Conservation (phyloP, 306 rosid genomes). For the Dalbergia cochinchinensis region DNA sequence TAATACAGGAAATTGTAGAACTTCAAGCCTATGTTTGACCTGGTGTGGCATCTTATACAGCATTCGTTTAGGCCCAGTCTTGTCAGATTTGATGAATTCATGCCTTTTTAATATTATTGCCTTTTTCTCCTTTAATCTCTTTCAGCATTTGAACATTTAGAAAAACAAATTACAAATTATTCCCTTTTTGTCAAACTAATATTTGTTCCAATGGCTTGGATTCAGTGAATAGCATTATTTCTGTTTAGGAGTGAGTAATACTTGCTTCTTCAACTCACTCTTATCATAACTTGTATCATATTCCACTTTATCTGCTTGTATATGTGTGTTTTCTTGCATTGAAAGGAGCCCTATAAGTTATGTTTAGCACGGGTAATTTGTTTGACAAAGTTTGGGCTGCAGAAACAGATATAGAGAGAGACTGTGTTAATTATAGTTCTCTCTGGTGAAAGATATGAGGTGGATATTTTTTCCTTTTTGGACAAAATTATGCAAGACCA, state of each 20-base stretch:
- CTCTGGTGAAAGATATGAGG: constrained; percentile 16
- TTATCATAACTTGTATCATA: not conserved
- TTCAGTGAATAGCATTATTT: constrained; percentile 5
- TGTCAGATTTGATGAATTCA: not conserved
- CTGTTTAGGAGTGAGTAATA: not conserved
- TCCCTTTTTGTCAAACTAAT: not conserved
- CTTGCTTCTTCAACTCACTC: constrained; percentile 8
- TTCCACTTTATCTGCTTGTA: not conserved
- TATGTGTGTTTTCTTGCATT: constrained; percentile 2
- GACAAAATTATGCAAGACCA: constrained; percentile 1
- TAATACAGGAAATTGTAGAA: constrained; percentile 62
- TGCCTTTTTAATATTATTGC: constrained; percentile 20
- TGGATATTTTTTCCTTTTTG: not conserved
- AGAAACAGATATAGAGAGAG: constrained; percentile 2
- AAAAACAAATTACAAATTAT: not conserved
- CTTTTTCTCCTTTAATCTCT: constrained; percentile 18
- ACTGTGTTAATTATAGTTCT: constrained; percentile 17
- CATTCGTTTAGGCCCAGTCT: constrained; percentile 14
- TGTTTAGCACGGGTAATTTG: constrained; percentile 12
- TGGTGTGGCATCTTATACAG: constrained; percentile 18
- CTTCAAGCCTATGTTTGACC: constrained; percentile 29
- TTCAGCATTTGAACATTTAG: not conserved
- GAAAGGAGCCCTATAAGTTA: constrained; percentile 22
- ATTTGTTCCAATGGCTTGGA: not conserved
- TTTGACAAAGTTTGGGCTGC: not conserved